Conservation (phyloP, 371 early-diverging fungal species). For the Mucor piriformis region DNA sequence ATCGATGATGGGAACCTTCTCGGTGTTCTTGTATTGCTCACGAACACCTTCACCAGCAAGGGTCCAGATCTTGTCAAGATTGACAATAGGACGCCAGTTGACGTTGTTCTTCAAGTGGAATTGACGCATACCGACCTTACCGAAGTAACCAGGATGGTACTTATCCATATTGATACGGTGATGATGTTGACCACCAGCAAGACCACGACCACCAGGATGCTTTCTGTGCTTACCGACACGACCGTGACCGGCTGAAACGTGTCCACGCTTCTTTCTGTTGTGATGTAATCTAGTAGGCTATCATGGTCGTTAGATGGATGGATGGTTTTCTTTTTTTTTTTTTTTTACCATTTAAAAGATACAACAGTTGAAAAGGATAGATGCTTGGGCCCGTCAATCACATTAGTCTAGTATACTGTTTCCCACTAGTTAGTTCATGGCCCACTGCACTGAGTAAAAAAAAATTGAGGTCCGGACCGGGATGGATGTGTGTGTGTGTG, state of each 20-base stretch:
- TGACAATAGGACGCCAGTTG: slow-evolving; percentile 87
- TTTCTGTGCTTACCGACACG: slow-evolving; percentile 99
- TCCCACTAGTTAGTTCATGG: no score
- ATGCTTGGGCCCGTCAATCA: no score
- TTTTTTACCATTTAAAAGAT: slow-evolving; percentile 17
- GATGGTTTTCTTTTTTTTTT: background rate
- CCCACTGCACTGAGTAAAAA: no score
- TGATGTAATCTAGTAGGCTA: slow-evolving; percentile 87
- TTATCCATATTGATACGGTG: slow-evolving; percentile 99
- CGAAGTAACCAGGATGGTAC: slow-evolving; percentile 99
- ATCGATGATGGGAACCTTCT: slow-evolving; percentile 94
- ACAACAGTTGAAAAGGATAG: slow-evolving; percentile 11
- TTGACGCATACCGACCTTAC: slow-evolving; percentile 99
- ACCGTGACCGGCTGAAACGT: slow-evolving; percentile 95
- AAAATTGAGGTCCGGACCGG: no score
- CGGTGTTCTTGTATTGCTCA: slow-evolving; percentile 85
- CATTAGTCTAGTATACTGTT: no score
- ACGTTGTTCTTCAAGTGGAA: slow-evolving; percentile 97
- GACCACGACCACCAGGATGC: slow-evolving; percentile 99
- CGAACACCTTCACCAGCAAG: slow-evolving; percentile 92
- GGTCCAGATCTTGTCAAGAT: slow-evolving; percentile 94
- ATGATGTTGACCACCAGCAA: slow-evolving; percentile 99
- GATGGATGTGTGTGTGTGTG: no score
- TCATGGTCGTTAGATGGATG: slow-evolving; percentile 1
- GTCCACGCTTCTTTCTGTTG: slow-evolving; percentile 91